Conservation (phyloP, 2,329 filamentous ascomycete species). For the Lachnellula subtilissima region DNA sequence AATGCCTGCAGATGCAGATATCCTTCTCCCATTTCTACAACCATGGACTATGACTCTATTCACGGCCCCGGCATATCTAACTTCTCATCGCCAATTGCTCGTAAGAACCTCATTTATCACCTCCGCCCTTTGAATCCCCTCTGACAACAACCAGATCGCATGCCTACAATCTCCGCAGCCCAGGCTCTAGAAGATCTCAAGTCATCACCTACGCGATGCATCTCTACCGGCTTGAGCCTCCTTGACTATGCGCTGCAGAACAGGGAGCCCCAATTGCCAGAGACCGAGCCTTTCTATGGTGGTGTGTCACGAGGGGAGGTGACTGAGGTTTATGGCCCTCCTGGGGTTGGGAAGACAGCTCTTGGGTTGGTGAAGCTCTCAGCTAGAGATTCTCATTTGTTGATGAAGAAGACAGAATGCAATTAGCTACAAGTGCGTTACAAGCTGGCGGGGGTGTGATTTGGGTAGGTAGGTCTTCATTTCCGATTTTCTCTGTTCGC, state of each 20-base stretch:
- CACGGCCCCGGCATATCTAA: conserved; percentile 58
- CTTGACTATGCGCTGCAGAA: conserved; percentile 48
- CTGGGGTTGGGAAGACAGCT: conserved; percentile 79
- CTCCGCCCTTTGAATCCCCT: not conserved
- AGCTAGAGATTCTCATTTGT: not conserved
- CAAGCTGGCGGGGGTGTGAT: conserved; percentile 58
- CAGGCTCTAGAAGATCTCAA: conserved; percentile 61
- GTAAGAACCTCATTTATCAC: conserved; percentile 13
- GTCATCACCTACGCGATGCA: conserved; percentile 43
- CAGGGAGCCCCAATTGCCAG: conserved; percentile 11
- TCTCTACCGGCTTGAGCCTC: conserved; percentile 51
- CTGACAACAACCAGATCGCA: conserved; percentile 51
- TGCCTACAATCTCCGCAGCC: conserved; percentile 72
- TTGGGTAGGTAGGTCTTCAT: conserved; percentile 65
- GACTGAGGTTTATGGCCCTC: conserved; percentile 83
- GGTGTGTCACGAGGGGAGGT: conserved; percentile 73
- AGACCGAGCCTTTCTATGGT: conserved; percentile 31
- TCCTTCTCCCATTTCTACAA: not conserved
- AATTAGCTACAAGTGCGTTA: conserved; percentile 62
- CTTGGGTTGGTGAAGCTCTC: conserved; percentile 44
- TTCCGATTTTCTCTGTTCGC: not conserved
- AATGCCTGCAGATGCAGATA: not conserved
- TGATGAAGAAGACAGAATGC: conserved; percentile 49
- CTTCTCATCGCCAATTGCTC: conserved; percentile 39
- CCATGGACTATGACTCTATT: conserved; percentile 55